Percentiles rank a stretch among this genome's conserved stretches.
These are phyloP conservation scores for Aegilops bicornis DNA, from an alignment of 176 grass and related monocot species.

Conservation along the genomic window DNA sequence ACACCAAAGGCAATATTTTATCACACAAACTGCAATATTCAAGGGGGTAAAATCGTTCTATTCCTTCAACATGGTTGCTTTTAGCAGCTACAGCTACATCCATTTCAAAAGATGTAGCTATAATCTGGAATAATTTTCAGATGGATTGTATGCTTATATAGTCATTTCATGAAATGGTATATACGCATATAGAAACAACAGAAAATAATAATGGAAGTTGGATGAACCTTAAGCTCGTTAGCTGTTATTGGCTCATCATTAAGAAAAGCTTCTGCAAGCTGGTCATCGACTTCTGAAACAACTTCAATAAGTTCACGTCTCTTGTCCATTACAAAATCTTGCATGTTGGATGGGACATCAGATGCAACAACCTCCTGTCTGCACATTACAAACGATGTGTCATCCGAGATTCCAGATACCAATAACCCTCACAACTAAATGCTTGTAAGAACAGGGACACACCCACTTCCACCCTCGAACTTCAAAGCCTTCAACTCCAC, in stretches of 20 bases:
- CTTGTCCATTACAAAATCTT: slow-evolving; percentile 68
- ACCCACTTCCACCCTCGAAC: slow-evolving; percentile 92
- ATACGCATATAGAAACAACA: background rate
- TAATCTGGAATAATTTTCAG: background rate
- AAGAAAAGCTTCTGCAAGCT: slow-evolving; percentile 95
- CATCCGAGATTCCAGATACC: slow-evolving; percentile 17
- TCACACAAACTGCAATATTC: background rate
- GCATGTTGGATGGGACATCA: slow-evolving; percentile 77
- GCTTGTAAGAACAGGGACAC: slow-evolving; percentile 27
- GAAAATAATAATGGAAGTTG: slow-evolving; percentile 1
- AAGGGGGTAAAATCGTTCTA: background rate
- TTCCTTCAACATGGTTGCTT: background rate
- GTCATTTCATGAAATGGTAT: slow-evolving; percentile 4
- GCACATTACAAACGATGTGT: slow-evolving; percentile 31
- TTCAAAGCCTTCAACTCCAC: slow-evolving; percentile 86
- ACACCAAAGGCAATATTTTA: slow-evolving; percentile 9
- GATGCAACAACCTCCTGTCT: slow-evolving; percentile 73
- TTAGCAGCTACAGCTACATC: slow-evolving; percentile 18
- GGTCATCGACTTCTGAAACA: slow-evolving; percentile 99
- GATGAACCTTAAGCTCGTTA: slow-evolving; percentile 71
- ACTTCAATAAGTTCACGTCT: slow-evolving; percentile 90
- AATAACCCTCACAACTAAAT: slow-evolving; percentile 17
- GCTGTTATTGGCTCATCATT: slow-evolving; percentile 85
- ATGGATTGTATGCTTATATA: slow-evolving; percentile 10
- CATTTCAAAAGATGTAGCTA: slow-evolving; percentile 1